A percentile compares a stretch with the other conserved stretches of the same genome.
phyloP scores from a whole-genome alignment of 2,329 filamentous ascomycete species.

The Phyllachora maydis region DNA sequence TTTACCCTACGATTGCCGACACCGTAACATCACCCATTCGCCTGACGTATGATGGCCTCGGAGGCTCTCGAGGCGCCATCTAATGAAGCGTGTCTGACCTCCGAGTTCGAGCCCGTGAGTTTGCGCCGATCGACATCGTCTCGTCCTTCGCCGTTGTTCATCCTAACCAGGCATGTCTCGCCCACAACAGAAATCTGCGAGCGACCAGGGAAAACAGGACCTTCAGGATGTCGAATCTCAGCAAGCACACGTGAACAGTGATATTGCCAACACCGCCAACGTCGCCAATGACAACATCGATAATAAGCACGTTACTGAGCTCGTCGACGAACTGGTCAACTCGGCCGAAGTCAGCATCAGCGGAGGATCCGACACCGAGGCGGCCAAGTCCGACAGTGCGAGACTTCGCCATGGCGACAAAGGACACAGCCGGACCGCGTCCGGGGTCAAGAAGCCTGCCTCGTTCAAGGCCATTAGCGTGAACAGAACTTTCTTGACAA shows the following conservation, averaged over 20 bases:
- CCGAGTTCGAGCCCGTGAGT: slow-evolving; percentile 24
- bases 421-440: slow-evolving; percentile 33
- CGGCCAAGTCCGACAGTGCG: slow-evolving; percentile 34
- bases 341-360: slow-evolving; percentile 49
- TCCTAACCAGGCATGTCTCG: no score
- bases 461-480: slow-evolving; percentile 75
- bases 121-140: slow-evolving; percentile 1
- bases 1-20: no score
- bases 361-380: slow-evolving; percentile 60
- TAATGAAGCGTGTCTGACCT: slow-evolving; percentile 29
- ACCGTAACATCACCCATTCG: no score
- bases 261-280: slow-evolving; percentile 7
- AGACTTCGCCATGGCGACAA: slow-evolving; percentile 35
- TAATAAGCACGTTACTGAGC: slow-evolving; percentile 33
- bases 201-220: no score
- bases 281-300: slow-evolving; percentile 26
- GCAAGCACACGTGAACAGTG: slow-evolving; percentile 26
- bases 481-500: slow-evolving; percentile 65
- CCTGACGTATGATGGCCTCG: slow-evolving; percentile 49
- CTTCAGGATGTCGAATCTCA: slow-evolving; percentile 25
- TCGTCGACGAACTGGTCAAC: slow-evolving; percentile 35
- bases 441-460: slow-evolving; percentile 50
- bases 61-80: slow-evolving; percentile 32
- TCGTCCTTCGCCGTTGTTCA: no score
- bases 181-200: no score